Base-by-base conservation (phyloP, 129 eudicot species). In the Mikania micrantha region DNA sequence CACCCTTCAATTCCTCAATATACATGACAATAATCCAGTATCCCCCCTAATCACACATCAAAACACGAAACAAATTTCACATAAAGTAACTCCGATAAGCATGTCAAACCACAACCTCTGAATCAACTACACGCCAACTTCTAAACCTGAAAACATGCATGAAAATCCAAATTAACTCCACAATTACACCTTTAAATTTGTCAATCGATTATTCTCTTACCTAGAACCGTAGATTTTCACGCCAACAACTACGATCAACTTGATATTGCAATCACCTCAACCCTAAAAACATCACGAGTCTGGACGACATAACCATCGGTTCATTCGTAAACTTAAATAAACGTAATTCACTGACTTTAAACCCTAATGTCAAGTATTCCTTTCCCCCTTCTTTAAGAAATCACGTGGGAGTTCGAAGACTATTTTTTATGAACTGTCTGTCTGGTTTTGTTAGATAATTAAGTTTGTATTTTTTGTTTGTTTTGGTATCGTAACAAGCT, bases 1-100 rank as follows among this genome's bases (percentile, higher is more conserved):
- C 77, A 16, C 63, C 72, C 29, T 76, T 80, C 29, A 73, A 48
- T 48, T 82, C 87, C 76, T 85, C 77, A 22, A 85, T 77, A 71
- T 56, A 54, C 91, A 85, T 85, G 49, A 29, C 52, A 9, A 22
- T 12, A 24, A 22, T 22, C 9, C 57, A 49, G 24, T 13, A 27
- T 38, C 35, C 21, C 21, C 39, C 52, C 71, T 17, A 40, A 64
- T 54, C 24, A 35, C 44, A 36, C 47, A 52, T 21, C 21, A 74
- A 66, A 15, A 12, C 48, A 32, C 34, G 62, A 56, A 12, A 22
- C 7, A 24, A 24, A 53, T 9, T 53, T 16, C 15, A 25, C 62
- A 27, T 24, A 11, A 13, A 56, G 12, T 27, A 9, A 56, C 62
- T 27, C 35, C 62, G 9, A 56, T 0, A 53, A 53, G 9, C 29